Evolutionary conservation across 176 grass and related monocot genomes (phyloP).

Genomic region (Neostapfia colusana): DNA sequence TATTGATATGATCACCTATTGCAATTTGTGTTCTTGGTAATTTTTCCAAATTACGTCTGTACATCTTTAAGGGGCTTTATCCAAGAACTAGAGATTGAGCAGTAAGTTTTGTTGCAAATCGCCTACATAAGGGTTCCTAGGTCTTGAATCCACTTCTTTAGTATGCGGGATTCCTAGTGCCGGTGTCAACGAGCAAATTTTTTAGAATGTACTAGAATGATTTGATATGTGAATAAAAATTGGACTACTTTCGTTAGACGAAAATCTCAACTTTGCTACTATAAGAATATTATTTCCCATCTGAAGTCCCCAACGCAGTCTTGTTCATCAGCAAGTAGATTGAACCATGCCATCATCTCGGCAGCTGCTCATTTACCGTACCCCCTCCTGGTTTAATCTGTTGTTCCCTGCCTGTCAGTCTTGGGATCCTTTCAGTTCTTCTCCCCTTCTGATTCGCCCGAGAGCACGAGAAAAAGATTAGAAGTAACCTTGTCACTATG

Average conservation of each 20-base stretch:
- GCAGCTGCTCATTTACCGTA: not conserved
- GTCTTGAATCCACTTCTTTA: no score
- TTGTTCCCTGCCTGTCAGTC: conserved; percentile 26
- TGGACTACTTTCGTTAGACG: not conserved
- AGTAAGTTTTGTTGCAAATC: not conserved
- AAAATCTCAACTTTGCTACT: not conserved
- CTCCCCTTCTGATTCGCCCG: conserved; percentile 5
- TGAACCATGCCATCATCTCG: not conserved
- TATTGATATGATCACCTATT: not conserved
- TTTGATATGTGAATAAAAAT: not conserved
- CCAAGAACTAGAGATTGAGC: not conserved
- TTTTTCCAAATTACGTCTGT: not conserved
- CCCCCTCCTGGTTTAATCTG: conserved; percentile 15
- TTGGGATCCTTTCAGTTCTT: conserved; percentile 43
- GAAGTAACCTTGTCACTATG: conserved; percentile 20
- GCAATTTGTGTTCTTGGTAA: not conserved
- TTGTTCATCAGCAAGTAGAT: no score
- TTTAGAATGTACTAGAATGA: no score
- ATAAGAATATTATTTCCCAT: not conserved
- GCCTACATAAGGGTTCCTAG: no score
- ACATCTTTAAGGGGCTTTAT: not conserved
- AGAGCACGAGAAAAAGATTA: conserved; percentile 21
- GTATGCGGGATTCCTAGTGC: no score
- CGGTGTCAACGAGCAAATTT: no score
- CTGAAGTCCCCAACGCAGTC: no score